Evolutionary conservation across 73 alveolate genomes (phyloP), one percentile per base, ranked within the genome.

Genomic region (Paramecium bursaria): DNA sequence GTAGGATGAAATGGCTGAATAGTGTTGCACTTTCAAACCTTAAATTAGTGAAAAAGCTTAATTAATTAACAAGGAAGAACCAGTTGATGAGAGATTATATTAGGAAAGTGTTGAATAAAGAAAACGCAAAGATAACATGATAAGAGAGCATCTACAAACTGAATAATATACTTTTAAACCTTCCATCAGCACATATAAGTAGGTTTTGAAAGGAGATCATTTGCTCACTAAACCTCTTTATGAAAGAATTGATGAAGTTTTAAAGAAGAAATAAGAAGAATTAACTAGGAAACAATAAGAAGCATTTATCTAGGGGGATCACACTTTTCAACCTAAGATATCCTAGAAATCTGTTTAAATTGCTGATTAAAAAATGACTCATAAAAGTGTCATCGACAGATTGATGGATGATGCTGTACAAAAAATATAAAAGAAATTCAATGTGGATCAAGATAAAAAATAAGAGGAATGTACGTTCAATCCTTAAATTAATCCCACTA

Each of bases 11-110:
- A 31, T 42, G 15, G 82, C 44, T 9, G 53, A 67, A 67, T 67
- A 67, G 23, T 44, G 44, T 35, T 67, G 82, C 22, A 31, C 82
- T 5, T 67, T 67, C 44, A 42, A 33, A 39, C 82, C 82, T 39
- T 7, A 15, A 3, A 67, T 67, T 15, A 42, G 82, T 31, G 57
- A 67, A 39, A 19, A 29, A 25, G 76, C 76, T 3, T 23, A 53
- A 15, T 39, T 53, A 55, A 39, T 46, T 31, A 54, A 52, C 25
- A 79, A 54, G 2, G 76, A 79, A 19, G 31, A 50, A 4, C 89
- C 89, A 14, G 76, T 79, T 14, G 50, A 14, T n/a, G 89, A 79
- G 14, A 79, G 89, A 27, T 73, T 79, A 53, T 79, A 79, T 79
- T 35, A 48, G 33, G 89, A 79, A 29, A 82, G 89, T 22, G 25